Evolutionary conservation across 2,329 filamentous ascomycete genomes (phyloP).

Genomic region (Ceratocystis eucalypticola): DNA sequence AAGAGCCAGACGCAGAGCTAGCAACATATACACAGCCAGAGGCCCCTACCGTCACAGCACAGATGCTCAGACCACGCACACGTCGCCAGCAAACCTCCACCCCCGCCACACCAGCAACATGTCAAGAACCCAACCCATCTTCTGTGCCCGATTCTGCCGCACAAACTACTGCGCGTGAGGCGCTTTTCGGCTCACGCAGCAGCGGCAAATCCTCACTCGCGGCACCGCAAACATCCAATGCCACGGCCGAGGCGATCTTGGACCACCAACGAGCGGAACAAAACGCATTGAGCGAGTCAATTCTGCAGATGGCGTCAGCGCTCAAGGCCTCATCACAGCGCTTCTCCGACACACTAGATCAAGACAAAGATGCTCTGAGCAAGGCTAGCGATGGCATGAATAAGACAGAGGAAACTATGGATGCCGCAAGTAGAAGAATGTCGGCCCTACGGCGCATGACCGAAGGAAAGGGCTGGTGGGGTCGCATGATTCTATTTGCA

Average conservation of each 20-base stretch:
- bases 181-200: background rate
- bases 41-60: background rate
- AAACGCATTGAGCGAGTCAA: slow-evolving; percentile 64
- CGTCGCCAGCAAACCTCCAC: background rate
- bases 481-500: slow-evolving; percentile 66
- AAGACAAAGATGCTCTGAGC: slow-evolving; percentile 56
- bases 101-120: background rate
- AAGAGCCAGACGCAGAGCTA: background rate
- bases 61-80: slow-evolving; percentile 12
- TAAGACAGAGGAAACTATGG: slow-evolving; percentile 61
- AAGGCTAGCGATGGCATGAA: slow-evolving; percentile 63
- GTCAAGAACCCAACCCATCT: background rate
- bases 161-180: slow-evolving; percentile 10
- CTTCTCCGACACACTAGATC: slow-evolving; percentile 58
- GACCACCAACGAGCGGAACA: slow-evolving; percentile 69
- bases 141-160: background rate
- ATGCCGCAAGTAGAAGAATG: slow-evolving; percentile 64
- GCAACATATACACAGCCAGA: background rate
- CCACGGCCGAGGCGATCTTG: slow-evolving; percentile 56
- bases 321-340: slow-evolving; percentile 62
- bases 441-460: slow-evolving; percentile 63
- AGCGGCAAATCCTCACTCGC: slow-evolving; percentile 24
- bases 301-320: slow-evolving; percentile 65
- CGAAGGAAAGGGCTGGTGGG: slow-evolving; percentile 81
- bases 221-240: slow-evolving; percentile 30